Evolutionary conservation across 768 basidiomycete genomes (phyloP), one percentile per base, ranked within the genome.

Genomic region (Xanthoconium stramineum): DNA sequence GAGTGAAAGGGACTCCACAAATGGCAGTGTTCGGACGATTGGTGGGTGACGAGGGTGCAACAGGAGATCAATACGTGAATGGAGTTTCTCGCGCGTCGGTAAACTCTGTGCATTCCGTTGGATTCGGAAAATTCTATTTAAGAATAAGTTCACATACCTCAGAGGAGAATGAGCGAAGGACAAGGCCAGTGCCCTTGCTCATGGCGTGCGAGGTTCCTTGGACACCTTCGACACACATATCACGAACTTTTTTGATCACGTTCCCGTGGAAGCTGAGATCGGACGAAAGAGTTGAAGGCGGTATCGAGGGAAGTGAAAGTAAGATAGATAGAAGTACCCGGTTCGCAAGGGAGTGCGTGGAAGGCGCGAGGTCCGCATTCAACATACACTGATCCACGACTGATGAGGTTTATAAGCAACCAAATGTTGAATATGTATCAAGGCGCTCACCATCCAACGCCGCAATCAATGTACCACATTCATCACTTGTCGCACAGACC

Each of bases 11-110:
- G 77, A 69, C 58, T 88, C 88, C 12, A 88, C 66, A 32, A 80
- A 75, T 15, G 89, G 88, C 54, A 88, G 69, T 5, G 86, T 77
- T 44, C 86, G 83, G 51, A 91, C 76, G 13, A 90, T 71, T 9
- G 91, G 88, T 10, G 92, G 92, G 6, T 89, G 76, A 20, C 90
- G 85, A 45, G 91, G 91, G 63, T 94, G 92, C 12, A 94, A 66
- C 24, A 92, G 72, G 29, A 85, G 67, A 55, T 89, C 88, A 46
- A 88, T 64, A 36, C 72, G 72, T 20, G 64, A 72, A 57, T 77
- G 71, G 32, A 67, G 47, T 35, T 62, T 49, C 39, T 62, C 53
- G 47, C 45, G 58, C 20, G 59, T 49, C 28, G 38, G 38, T 24
- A 59, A 52, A 53, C 48, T 61, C 64, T 73, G 58, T 48, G 47